A percentile compares a stretch with the other conserved stretches of the same genome.
phyloP scores from a whole-genome alignment of 2,329 filamentous ascomycete genomes.

The Cytospora mali region DNA sequence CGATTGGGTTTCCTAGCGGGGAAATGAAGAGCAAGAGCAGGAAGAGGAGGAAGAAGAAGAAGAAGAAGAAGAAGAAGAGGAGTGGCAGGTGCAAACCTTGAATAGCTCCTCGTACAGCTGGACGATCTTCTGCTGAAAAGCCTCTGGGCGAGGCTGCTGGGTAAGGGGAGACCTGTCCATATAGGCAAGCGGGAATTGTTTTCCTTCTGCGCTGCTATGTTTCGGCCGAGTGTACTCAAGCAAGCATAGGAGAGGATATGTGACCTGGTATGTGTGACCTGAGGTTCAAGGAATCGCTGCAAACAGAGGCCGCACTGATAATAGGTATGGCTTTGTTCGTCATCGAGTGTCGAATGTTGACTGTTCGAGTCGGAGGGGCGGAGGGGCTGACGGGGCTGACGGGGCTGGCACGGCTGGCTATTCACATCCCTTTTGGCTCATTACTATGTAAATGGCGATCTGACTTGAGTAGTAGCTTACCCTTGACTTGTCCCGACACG shows the following conservation, averaged over 20 bases:
- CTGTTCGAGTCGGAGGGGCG: no score
- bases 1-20: constrained; percentile 11
- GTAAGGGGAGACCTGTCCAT: constrained; percentile 95
- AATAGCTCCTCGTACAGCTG: constrained; percentile 86
- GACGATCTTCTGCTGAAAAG: constrained; percentile 93
- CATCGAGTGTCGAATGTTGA: no score
- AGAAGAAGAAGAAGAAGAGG: background rate
- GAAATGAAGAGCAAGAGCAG: no score
- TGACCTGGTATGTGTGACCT: background rate
- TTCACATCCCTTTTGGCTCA: constrained; percentile 19
- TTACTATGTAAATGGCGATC: constrained; percentile 16
- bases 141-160: constrained; percentile 85
- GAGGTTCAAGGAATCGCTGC: background rate
- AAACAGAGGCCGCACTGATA: background rate
- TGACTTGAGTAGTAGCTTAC: background rate
- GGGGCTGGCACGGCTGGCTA: background rate
- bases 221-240: background rate
- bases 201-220: constrained; percentile 6
- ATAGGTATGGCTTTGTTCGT: constrained; percentile 4
- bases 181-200: constrained; percentile 9
- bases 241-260: background rate
- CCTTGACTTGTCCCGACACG: background rate
- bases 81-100: constrained; percentile 53
- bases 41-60: no score
- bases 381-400: background rate